A percentile compares a stretch with the other conserved stretches of the same genome.
phyloP scores from a whole-genome alignment of 2,329 filamentous ascomycete species.

The Leptographium flavum region DNA sequence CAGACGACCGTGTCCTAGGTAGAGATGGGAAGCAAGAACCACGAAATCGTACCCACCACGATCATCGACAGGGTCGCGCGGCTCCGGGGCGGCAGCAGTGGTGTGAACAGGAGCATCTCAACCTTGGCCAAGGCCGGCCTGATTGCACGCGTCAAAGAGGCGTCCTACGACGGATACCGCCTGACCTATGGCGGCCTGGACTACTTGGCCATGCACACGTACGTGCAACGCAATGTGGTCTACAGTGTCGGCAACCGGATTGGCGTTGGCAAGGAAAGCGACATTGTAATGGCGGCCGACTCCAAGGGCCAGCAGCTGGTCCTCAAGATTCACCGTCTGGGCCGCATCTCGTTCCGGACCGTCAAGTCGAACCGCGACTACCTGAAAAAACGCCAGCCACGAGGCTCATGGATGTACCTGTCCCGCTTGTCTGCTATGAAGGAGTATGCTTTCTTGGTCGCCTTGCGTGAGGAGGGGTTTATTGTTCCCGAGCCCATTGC shows the following conservation, averaged over 20 bases:
- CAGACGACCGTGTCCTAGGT: slow-evolving; percentile 39
- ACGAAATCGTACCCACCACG: slow-evolving; percentile 87
- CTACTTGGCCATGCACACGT: slow-evolving; percentile 87
- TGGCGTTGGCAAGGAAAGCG: slow-evolving; percentile 93
- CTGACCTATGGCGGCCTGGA: slow-evolving; percentile 93
- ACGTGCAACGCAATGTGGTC: slow-evolving; percentile 64
- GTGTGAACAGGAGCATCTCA: slow-evolving; percentile 78
- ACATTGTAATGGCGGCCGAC: slow-evolving; percentile 87
- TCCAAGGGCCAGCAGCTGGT: slow-evolving; percentile 63
- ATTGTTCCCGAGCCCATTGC: slow-evolving; percentile 76
- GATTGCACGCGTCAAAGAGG: slow-evolving; percentile 86
- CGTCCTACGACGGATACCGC: slow-evolving; percentile 93
- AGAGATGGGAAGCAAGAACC: slow-evolving; percentile 87
- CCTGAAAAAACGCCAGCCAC: slow-evolving; percentile 52
- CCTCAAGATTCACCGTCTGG: slow-evolving; percentile 90
- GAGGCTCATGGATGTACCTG: slow-evolving; percentile 95
- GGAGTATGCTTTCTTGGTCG: slow-evolving; percentile 90
- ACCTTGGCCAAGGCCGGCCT: slow-evolving; percentile 81
- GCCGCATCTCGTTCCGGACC: slow-evolving; percentile 90
- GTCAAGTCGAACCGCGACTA: slow-evolving; percentile 96
- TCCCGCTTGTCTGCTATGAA: slow-evolving; percentile 84
- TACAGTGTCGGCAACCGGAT: slow-evolving; percentile 93
- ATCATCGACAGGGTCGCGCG: slow-evolving; percentile 75
- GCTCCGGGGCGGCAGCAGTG: slow-evolving; percentile 61
- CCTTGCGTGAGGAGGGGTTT: slow-evolving; percentile 69